These are phyloP conservation scores for Syncephalastrum racemosum DNA, from an alignment of 371 early-diverging fungal species.

Conservation along the genomic window DNA sequence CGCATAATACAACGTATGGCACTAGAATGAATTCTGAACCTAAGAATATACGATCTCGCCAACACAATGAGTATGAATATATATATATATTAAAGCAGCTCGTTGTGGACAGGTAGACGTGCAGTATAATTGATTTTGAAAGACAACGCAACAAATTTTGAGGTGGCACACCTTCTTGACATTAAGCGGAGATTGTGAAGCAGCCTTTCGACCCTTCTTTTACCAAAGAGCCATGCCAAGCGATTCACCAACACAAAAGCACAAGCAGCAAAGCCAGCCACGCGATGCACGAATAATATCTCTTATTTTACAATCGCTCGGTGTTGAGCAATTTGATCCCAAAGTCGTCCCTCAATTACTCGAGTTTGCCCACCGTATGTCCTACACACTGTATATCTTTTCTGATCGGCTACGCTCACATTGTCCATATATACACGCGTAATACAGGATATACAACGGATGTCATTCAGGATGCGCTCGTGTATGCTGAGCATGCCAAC, in stretches of 20 bases:
- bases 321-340: constrained; percentile 96
- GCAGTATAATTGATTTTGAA: too few species aligned
- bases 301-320: constrained; percentile 87
- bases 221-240: constrained; percentile 8
- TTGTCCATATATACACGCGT: constrained; percentile 1
- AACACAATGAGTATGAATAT: too few species aligned
- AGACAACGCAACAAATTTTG: too few species aligned
- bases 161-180: too few species aligned
- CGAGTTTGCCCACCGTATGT: constrained; percentile 89
- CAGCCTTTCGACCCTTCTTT: too few species aligned
- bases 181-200: too few species aligned
- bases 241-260: constrained; percentile 9
- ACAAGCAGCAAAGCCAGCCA: constrained; percentile 51
- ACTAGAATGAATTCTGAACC: too few species aligned
- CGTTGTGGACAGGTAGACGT: too few species aligned
- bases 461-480: constrained; percentile 91
- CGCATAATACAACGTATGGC: too few species aligned
- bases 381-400: background rate
- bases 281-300: constrained; percentile 93
- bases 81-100: too few species aligned
- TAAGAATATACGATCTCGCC: too few species aligned
- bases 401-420: constrained; percentile 4
- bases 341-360: constrained; percentile 95
- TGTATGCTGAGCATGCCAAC: constrained; percentile 94
- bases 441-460: constrained; percentile 88